Evolutionary conservation across 1,139 yeast genomes (phyloP), one percentile per base, ranked within the genome.

Genomic region (Debaryomycetaceae sp.): DNA sequence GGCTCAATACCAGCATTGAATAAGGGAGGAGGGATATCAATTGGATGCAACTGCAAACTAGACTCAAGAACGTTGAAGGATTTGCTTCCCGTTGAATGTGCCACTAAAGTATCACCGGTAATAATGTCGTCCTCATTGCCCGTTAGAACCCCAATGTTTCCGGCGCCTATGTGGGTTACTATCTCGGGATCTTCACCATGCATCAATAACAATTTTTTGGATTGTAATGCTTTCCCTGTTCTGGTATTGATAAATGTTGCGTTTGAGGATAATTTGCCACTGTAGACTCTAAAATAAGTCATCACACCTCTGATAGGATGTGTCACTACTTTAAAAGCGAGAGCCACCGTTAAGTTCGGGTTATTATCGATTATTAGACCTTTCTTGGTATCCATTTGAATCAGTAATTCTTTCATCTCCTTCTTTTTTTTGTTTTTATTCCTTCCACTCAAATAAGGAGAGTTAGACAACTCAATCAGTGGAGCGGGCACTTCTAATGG

Each of bases 1-100:
- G 99, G 98, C 49, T 88, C 95, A 37, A 93, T 77, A 0, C 90
- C 78, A 1, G 95, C 83, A 54, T 90, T 86, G 64, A 91, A 93
- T 7, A 93, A 95, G 0, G 98, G 96, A 0, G 97, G 96, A 0
- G 99, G 99, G 0, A 88, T 78, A 0, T 71, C 76, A 33, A 93
- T 90, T 0, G 97, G 96, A 49, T 85, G 76, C 39, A 91, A 75
- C 44, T 76, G 78, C 46, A 85, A 65, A 51, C 68, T 59, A 24
- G 72, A 47, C 47, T 84, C 83, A n/a, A 66, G 51, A 6, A 76
- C 65, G 1, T 76, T 79, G 49, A 81, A 82, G 47, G 69, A 72
- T 50, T 80, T 80, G 39, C 70, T 58, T 2, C 68, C 56, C 1
- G 61, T 55, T 1, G 73, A 75, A 55, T 81, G 83, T 1, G 84